Conservation (phyloP, 208 protist species). For the Wallacemonas rigidus region DNA sequence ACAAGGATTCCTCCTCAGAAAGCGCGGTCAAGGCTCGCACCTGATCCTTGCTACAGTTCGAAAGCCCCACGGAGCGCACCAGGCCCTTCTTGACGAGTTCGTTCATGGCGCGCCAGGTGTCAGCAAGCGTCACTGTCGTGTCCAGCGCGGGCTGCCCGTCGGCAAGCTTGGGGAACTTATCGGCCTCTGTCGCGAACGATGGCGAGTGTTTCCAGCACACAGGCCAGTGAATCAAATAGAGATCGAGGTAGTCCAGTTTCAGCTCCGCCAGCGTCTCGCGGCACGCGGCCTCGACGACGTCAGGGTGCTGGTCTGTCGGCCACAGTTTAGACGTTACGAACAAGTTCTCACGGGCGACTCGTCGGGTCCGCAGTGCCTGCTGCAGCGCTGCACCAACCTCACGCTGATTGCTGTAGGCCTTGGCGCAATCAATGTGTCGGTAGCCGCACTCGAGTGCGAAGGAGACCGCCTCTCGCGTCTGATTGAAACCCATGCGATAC, state of each 20-base stretch:
- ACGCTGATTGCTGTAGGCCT: constrained; percentile 91
- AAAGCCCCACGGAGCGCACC: constrained; percentile 88
- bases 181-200: constrained; percentile 47
- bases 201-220: constrained; percentile 72
- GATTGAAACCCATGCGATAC: constrained; percentile 61
- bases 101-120: constrained; percentile 91
- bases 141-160: constrained; percentile 42
- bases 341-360: constrained; percentile 84
- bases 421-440: constrained; percentile 91
- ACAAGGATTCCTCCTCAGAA: constrained; percentile 34
- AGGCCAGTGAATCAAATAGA: constrained; percentile 95
- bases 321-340: constrained; percentile 96
- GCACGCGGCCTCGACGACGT: constrained; percentile 87
- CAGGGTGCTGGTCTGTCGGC: constrained; percentile 92
- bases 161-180: constrained; percentile 63
- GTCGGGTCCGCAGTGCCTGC: constrained; percentile 37
- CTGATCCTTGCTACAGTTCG: constrained; percentile 76
- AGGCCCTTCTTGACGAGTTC: constrained; percentile 81
- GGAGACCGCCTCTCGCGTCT: constrained; percentile 49
- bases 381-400: constrained; percentile 85
- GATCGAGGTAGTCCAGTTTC: constrained; percentile 89
- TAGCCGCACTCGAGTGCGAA: constrained; percentile 82
- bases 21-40: constrained; percentile 44
- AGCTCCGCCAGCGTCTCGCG: constrained; percentile 77
- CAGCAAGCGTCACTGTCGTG: constrained; percentile 24